Base-by-base conservation (phyloP, 306 rosid species). In the Cucurbita argyrosperma region DNA sequence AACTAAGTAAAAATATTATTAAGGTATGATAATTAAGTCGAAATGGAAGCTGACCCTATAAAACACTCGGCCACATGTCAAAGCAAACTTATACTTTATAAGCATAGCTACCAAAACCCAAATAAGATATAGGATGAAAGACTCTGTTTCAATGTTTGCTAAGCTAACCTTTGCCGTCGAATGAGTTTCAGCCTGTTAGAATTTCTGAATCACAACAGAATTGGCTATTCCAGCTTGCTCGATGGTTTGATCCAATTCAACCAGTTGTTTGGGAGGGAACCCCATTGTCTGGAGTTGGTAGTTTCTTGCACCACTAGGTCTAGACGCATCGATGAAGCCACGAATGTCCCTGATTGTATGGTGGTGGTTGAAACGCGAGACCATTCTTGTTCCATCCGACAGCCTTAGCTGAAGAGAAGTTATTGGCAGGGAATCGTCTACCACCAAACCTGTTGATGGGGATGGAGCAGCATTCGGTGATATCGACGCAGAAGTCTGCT, bases 331-430 rank as follows among this genome's bases (percentile, higher is more conserved):
- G 39, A 94, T 91, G 76, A 94, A 91, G 42, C 82, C 89, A 46
- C 87, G 90, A 40, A 94, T 76, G 42, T 94, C 99, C 77, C 99
- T 82, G 71, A 94, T 80, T 37, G 97, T 89, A 76, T 91, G 99
- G 83, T 78, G 86, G 85, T 80, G 76, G 82, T 94, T 94, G 89
- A 94, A 91, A 58, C 91, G 97, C 64, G 97, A 87, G 49, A 94
- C 89, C 96, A 94, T 89, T 43, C 97, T 92, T 0, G 99, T 94
- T 49, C 99, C 99, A 81, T 94, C 99, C 4, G 97, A 92, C 82
- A 94, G 79, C 83, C 99, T 88, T 51, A 94, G 82, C 84, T 94
- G 97, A 80, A 94, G 84, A 74, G 99, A 94, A 40, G 97, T 94
- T 39, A 84, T 77, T 10, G 99, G 96, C 61, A 74, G 80, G 6